Conservation (phyloP, 441 rosid genomes). For the Syzygium syzygioides region DNA sequence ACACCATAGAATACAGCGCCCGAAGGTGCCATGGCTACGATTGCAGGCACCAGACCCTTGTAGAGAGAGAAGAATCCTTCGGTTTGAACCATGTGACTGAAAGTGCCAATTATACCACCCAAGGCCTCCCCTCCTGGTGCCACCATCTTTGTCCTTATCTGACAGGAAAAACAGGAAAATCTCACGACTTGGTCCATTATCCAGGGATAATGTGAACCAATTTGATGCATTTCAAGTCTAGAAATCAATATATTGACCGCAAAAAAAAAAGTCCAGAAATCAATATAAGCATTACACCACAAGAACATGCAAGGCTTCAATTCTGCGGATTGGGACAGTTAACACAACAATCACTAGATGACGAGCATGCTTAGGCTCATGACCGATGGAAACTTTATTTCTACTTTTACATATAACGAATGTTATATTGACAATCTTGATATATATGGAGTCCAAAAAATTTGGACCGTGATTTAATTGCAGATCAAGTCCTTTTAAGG, state of each 20-base stretch:
- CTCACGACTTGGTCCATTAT: background rate
- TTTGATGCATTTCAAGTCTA: background rate
- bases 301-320: background rate
- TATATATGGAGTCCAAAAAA: background rate
- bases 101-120: conserved; percentile 79
- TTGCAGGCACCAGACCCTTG: conserved; percentile 77
- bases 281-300: background rate
- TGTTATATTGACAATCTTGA: background rate
- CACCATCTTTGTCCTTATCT: conserved; percentile 83
- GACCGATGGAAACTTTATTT: background rate
- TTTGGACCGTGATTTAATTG: background rate
- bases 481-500: background rate
- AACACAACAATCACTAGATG: background rate
- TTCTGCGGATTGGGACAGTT: background rate
- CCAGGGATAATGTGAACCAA: background rate
- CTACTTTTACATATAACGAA: background rate
- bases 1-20: conserved; percentile 94
- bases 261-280: background rate
- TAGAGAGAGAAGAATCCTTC: conserved; percentile 89
- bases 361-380: background rate
- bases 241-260: background rate
- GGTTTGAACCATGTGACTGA: conserved; percentile 65
- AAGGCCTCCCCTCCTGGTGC: conserved; percentile 93
- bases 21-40: conserved; percentile 89
- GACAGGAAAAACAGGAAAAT: background rate